These are phyloP conservation scores for Rhamnella rubrinervis DNA, from an alignment of 331 rosid species.

Conservation along the genomic window DNA sequence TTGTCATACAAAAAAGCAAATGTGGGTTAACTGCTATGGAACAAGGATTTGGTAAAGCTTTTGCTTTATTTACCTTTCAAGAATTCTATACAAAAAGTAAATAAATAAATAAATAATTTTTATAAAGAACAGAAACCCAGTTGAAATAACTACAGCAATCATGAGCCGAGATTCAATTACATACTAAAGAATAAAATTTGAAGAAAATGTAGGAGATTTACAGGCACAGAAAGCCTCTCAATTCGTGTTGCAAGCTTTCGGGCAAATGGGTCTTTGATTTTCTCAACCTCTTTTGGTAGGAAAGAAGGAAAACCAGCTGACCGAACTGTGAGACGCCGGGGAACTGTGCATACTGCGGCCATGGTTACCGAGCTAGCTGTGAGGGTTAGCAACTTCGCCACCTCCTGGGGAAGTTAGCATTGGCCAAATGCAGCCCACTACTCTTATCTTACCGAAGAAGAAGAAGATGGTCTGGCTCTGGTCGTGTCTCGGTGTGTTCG, in stretches of 20 bases:
- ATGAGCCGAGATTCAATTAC: background rate
- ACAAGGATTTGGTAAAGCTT: too few relatives aligned
- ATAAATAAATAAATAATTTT: too few relatives aligned
- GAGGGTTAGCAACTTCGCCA: conserved; percentile 36
- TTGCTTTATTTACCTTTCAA: too few relatives aligned
- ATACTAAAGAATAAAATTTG: background rate
- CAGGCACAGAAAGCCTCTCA: conserved; percentile 66
- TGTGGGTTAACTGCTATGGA: too few relatives aligned
- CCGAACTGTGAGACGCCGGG: conserved; percentile 19
- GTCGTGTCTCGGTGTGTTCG: too few relatives aligned
- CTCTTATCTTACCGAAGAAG: too few relatives aligned
- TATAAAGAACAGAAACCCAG: background rate
- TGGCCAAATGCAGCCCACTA: background rate
- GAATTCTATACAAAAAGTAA: too few relatives aligned
- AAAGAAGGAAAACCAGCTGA: conserved; percentile 63
- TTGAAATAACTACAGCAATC: background rate
- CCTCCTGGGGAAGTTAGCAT: conserved; percentile 11
- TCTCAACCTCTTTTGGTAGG: conserved; percentile 60
- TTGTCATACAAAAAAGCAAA: too few relatives aligned
- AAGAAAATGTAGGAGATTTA: conserved; percentile 3
- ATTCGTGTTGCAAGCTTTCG: conserved; percentile 70
- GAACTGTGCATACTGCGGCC: conserved; percentile 9
- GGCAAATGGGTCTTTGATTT: conserved; percentile 64
- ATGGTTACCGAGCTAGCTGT: conserved; percentile 21
- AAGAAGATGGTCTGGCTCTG: too few relatives aligned